These are phyloP conservation scores for Vaccinium myrtillus DNA, from an alignment of 148 eudicot species.

Conservation along the genomic window DNA sequence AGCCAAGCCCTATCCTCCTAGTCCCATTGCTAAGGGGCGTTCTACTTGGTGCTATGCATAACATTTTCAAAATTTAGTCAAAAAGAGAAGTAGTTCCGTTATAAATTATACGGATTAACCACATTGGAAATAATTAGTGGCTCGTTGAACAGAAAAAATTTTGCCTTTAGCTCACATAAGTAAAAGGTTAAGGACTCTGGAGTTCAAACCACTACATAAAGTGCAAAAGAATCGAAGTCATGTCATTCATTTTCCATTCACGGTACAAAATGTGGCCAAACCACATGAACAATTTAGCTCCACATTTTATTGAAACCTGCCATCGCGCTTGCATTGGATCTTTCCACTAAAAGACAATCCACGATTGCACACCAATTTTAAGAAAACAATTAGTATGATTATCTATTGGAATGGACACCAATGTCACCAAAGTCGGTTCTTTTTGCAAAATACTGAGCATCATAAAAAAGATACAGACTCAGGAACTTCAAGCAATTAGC, in stretches of 20 bases:
- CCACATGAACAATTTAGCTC: neutral
- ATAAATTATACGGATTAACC: neutral
- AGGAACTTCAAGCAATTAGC: slow-evolving; percentile 4
- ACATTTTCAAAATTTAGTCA: neutral
- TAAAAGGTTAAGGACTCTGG: neutral
- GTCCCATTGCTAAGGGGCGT: neutral
- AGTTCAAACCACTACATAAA: neutral
- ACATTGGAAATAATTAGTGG: neutral
- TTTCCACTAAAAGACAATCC: neutral
- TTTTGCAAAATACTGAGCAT: neutral
- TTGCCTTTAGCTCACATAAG: neutral
- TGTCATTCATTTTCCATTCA: neutral
- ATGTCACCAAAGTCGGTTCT: neutral
- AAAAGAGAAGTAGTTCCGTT: neutral
- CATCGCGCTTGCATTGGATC: neutral
- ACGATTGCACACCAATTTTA: neutral
- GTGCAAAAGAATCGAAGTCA: neutral
- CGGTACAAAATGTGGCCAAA: neutral
- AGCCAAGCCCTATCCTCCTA: neutral
- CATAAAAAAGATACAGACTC: neutral
- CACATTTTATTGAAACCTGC: neutral
- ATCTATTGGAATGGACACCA: neutral
- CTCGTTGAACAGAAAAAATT: neutral
- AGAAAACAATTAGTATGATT: neutral
- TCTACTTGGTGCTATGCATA: neutral